phyloP scores from a whole-genome alignment of 2,329 filamentous ascomycete species.

The Pestalotiopsis fici region DNA sequence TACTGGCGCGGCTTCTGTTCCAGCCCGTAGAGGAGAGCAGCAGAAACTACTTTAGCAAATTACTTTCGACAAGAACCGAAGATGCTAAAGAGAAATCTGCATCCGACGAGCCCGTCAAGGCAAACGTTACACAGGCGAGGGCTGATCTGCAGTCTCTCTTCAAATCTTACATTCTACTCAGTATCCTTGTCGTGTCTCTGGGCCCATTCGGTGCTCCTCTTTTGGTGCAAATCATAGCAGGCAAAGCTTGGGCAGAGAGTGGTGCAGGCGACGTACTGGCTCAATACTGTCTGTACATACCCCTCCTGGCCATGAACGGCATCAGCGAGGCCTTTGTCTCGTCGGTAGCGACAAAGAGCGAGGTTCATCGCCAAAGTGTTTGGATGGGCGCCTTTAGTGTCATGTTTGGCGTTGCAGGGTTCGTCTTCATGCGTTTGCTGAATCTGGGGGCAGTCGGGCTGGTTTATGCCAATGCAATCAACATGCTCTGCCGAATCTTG shows the following conservation, averaged over 20 bases:
- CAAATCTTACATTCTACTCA: constrained; percentile 73
- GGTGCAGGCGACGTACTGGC: constrained; percentile 75
- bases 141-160: constrained; percentile 65
- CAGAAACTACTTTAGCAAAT: constrained; percentile 82
- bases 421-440: constrained; percentile 69
- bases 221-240: constrained; percentile 74
- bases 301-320: constrained; percentile 88
- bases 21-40: constrained; percentile 95
- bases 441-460: constrained; percentile 76
- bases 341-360: constrained; percentile 73
- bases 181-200: constrained; percentile 66
- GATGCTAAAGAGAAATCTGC: not conserved
- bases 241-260: constrained; percentile 71
- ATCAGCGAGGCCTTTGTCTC: constrained; percentile 91
- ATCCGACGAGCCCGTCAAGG: constrained; percentile 16
- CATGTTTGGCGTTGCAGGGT: constrained; percentile 75
- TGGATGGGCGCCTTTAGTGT: constrained; percentile 85
- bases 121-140: constrained; percentile 40
- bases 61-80: constrained; percentile 53
- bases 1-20: constrained; percentile 85
- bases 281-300: constrained; percentile 89
- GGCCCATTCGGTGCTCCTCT: constrained; percentile 76
- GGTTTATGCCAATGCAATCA: constrained; percentile 84
- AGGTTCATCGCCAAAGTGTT: constrained; percentile 75
- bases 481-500: constrained; percentile 81